phyloP scores from a whole-genome alignment of 2,329 filamentous ascomycete genomes.

The Venturia aucupariae region DNA sequence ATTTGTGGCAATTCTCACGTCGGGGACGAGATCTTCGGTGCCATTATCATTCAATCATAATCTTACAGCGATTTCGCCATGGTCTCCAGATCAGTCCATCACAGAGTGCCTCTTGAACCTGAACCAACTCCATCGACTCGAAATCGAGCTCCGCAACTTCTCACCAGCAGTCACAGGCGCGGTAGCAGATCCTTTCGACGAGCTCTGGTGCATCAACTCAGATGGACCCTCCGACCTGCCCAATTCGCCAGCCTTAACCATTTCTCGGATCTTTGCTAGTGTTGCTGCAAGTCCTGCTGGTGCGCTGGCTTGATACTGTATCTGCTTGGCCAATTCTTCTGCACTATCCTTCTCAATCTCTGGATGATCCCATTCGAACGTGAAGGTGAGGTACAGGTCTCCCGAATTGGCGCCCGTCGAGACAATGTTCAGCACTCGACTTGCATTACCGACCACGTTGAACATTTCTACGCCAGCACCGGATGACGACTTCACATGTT shows the following conservation, averaged over 20 bases:
- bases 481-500: background rate
- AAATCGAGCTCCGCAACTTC: background rate
- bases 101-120: background rate
- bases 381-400: conserved; percentile 1
- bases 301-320: background rate
- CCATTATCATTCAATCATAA: background rate
- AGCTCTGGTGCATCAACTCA: background rate
- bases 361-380: conserved; percentile 3
- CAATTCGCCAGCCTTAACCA: background rate
- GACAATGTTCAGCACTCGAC: background rate
- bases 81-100: background rate
- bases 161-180: background rate
- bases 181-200: background rate
- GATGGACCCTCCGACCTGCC: background rate
- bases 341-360: background rate
- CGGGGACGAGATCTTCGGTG: background rate
- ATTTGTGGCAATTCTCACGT: too few species aligned
- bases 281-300: background rate
- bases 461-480: background rate
- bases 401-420: background rate
- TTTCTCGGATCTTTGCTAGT: background rate
- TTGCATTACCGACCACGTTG: background rate
- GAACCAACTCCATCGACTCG: background rate
- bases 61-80: background rate
- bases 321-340: background rate